Evolutionary conservation across 306 rosid genomes (phyloP), one percentile per base, ranked within the genome.

Genomic region (Casuarina glauca): DNA sequence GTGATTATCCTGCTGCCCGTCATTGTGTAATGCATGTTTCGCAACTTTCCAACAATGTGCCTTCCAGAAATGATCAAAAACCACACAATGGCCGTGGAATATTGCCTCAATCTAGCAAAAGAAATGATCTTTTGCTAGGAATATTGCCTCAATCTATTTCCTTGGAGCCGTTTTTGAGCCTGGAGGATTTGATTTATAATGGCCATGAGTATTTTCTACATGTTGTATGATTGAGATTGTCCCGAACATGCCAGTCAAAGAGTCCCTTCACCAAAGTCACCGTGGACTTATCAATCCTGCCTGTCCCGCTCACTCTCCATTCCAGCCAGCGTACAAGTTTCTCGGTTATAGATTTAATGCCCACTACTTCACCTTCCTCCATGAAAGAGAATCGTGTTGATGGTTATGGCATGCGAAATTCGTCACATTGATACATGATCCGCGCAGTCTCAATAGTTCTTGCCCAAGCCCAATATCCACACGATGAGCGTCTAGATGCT

Each of bases 1-100:
- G 36, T 62, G 69, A 62, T 35, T 62, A 62, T 36, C 69, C 45
- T 62, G 69, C 45, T 62, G 42, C 69, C 69, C 36, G 19, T 13
- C 15, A 62, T 62, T 62, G n/a, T 44, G 69, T 62, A 62, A 62
- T 4, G 69, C 69, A 36, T 62, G 69, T 62, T 62, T 62, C 45
- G 36, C 45, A 35, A 62, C 44, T 62, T 62, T 45, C 45, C 69
- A 36, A 38, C 36, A 26, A 26, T 26, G 19, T 10, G 69, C 36
- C 45, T 62, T 62, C 69, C 45, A 62, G 44, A 62, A 43, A 62
- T 36, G 44, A 36, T 62, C 20, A 12, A 62, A 62, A 62, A 62
- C 69, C 8, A 62, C 69, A 2, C 12, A 7, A 62, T 62, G 36
- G 16, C 16, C 32, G 32, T 26, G 32, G 32, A 26, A 26, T 26